These are phyloP conservation scores for Pseudozyma hubeiensis DNA, from an alignment of 1,284 basidiomycete species.

Conservation along the genomic window DNA sequence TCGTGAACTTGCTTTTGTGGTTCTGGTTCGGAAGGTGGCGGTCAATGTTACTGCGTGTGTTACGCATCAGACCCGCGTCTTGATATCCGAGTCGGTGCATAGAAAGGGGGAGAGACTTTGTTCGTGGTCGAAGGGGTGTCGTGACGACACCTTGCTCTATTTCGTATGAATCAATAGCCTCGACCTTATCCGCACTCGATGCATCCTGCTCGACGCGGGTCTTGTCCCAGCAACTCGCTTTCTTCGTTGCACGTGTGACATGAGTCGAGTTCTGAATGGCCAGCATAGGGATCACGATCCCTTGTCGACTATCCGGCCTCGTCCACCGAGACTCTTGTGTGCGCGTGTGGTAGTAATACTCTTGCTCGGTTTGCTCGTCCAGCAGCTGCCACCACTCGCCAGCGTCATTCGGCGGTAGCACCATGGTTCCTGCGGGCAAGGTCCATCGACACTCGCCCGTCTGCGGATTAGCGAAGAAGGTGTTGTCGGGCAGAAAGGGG, in stretches of 20 bases:
- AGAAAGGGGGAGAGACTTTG: slow-evolving; percentile 2
- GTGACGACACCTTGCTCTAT: neutral
- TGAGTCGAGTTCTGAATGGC: slow-evolving; percentile 76
- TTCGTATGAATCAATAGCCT: neutral
- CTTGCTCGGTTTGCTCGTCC: slow-evolving; percentile 81
- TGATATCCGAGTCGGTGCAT: neutral
- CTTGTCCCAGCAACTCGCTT: no score
- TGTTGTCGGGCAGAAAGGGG: slow-evolving; percentile 5
- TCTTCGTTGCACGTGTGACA: neutral
- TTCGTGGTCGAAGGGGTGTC: slow-evolving; percentile 1
- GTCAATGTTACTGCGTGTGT: no score
- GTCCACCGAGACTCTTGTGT: slow-evolving; percentile 89
- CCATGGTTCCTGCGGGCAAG: slow-evolving; percentile 86
- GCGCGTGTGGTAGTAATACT: slow-evolving; percentile 93
- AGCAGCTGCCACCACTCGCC: slow-evolving; percentile 96
- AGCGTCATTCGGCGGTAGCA: slow-evolving; percentile 82
- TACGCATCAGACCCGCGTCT: neutral
- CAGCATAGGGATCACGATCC: slow-evolving; percentile 88
- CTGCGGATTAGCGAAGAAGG: slow-evolving; percentile 89
- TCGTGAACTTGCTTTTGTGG: no score
- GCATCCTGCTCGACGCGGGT: neutral
- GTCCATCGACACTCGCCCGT: slow-evolving; percentile 93
- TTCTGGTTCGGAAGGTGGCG: no score
- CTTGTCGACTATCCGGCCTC: slow-evolving; percentile 75
- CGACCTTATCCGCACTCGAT: neutral